Evolutionary conservation across 176 grass and related monocot genomes (phyloP).

Genomic region (Eragrostis nindensis): DNA sequence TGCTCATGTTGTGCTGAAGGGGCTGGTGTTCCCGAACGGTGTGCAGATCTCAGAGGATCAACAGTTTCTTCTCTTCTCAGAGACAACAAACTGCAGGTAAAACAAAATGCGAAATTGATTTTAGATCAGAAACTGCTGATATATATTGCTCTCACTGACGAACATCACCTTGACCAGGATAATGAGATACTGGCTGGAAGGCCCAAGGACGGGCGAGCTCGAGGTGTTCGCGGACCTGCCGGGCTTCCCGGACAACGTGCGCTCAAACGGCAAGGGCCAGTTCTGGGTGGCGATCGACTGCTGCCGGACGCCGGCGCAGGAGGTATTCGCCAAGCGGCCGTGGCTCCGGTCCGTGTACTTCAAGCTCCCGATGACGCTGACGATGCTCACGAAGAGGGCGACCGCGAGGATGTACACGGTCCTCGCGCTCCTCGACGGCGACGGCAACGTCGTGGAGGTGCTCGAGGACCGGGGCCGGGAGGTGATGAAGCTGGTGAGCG

Average conservation of each 20-base stretch:
- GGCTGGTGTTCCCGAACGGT: conserved; percentile 84
- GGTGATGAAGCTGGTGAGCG: conserved; percentile 88
- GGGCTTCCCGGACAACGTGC: conserved; percentile 92
- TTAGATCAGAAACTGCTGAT: background rate
- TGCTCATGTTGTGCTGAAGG: conserved; percentile 59
- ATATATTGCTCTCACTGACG: background rate
- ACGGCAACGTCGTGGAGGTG: conserved; percentile 68
- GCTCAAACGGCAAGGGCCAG: conserved; percentile 57
- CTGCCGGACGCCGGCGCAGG: conserved; percentile 68
- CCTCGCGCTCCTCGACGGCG: conserved; percentile 64
- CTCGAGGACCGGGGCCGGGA: conserved; percentile 79
- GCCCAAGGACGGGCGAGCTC: conserved; percentile 43
- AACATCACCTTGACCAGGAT: conserved; percentile 39
- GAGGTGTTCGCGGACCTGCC: conserved; percentile 81
- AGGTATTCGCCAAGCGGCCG: conserved; percentile 70
- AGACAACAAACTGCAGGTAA: conserved; percentile 92
- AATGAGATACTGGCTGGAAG: conserved; percentile 92
- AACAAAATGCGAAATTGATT: background rate
- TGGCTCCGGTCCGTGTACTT: conserved; percentile 79
- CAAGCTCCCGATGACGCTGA: conserved; percentile 74
- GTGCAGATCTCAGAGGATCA: conserved; percentile 89
- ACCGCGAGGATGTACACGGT: conserved; percentile 75
- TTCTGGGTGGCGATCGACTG: conserved; percentile 97
- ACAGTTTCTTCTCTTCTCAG: conserved; percentile 76
- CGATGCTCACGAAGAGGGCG: conserved; percentile 56